A percentile compares a stretch with the other conserved stretches of the same genome.
phyloP scores from a whole-genome alignment of 805 yeast species.

The Candida pini region DNA sequence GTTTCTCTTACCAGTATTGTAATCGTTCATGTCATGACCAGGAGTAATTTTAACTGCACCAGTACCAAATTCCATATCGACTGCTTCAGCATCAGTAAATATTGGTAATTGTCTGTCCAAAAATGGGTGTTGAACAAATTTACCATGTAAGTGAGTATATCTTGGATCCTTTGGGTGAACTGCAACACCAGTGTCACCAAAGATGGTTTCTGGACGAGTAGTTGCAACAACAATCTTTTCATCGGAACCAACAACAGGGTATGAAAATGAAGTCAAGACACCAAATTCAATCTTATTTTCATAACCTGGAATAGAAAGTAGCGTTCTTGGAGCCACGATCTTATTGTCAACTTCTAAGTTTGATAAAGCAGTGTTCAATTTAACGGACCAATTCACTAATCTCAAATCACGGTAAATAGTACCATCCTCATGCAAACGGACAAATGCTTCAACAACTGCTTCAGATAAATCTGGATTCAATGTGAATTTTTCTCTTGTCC shows the following conservation, averaged over 20 bases:
- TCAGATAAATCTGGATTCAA: constrained; percentile 69
- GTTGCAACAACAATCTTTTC: constrained; percentile 92
- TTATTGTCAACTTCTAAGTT: constrained; percentile 95
- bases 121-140: constrained; percentile 86
- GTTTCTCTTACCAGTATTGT: constrained; percentile 92
- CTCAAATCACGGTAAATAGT: constrained; percentile 90
- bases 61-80: constrained; percentile 99
- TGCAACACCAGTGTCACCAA: constrained; percentile 97
- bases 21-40: constrained; percentile 97
- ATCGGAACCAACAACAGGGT: constrained; percentile 77
- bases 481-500: constrained; percentile 93
- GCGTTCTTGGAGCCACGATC: constrained; percentile 76
- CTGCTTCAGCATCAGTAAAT: constrained; percentile 85
- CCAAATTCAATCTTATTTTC: constrained; percentile 91
- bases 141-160: constrained; percentile 92
- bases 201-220: constrained; percentile 97
- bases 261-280: constrained; percentile 92
- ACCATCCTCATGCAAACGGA: constrained; percentile 89
- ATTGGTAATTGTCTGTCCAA: constrained; percentile 81
- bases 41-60: constrained; percentile 99
- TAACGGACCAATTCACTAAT: constrained; percentile 94
- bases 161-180: constrained; percentile 94
- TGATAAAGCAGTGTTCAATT: constrained; percentile 90
- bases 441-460: constrained; percentile 89
- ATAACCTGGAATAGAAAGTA: constrained; percentile 83